Base-by-base conservation (phyloP, 352 stramenopile genomes). In the Globisporangium uncinulatum region DNA sequence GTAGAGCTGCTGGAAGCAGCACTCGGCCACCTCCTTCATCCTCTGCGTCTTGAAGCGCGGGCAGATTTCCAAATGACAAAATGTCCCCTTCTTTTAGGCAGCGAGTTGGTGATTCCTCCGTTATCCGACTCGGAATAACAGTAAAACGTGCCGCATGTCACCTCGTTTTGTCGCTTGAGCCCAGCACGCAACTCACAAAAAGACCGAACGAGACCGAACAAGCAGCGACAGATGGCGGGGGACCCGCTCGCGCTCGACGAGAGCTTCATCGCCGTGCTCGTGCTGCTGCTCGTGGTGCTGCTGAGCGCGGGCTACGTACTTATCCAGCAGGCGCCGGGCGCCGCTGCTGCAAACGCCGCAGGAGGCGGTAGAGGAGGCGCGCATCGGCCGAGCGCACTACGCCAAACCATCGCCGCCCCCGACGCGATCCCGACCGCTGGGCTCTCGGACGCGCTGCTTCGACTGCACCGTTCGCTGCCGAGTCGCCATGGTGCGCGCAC, bases 1-100 rank as follows among this genome's bases (percentile, higher is more conserved):
- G 56, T 89, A 94, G 59, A 94, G 76, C 70, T 94, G 85, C 72
- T 90, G 79, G 73, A 94, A 92, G 76, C 83, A 88, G 66, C 80
- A 83, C 46, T 94, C 85, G 3, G 85, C 83, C 39, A 94, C 81
- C 51, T 94, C 85, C 59, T 90, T 92, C 81, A 91, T 90, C 34
- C 9, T 51, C 24, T 29, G 24, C 24, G 24, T 20, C 3, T 46
- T 10, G 10, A 19, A 44, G 5, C n/a, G 39, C 39, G 6, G 24
- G 24, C 24, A 21, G 20, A 45, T 45, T n/a, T n/a, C 9, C 14
- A 45, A 45, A 45, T 45, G 39, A 45, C 13, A n/a, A 42, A 29
- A 4, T 29, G 24, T 29, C 24, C 24, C 24, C 24, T 29, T 29
- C 24, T 29, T 29, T 29, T 29, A 29, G 24, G 24, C 24, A 29